phyloP scores from a whole-genome alignment of 2,329 filamentous ascomycete genomes.

The Aphanoascus verrucosus region DNA sequence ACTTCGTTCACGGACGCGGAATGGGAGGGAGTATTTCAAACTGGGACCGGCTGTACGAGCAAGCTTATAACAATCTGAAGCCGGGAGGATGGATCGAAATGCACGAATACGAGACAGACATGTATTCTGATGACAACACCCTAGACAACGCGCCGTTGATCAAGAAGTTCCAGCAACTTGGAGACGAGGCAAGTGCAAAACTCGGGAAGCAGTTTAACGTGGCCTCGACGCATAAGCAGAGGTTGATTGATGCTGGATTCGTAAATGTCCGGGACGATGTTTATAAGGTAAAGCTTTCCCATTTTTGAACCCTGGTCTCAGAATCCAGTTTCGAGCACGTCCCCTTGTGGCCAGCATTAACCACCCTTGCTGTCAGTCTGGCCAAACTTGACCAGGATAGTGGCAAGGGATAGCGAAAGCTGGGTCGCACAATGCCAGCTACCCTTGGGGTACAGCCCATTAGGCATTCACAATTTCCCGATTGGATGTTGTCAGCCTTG shows the following conservation, averaged over 20 bases:
- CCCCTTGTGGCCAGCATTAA: no score
- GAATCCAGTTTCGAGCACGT: no score
- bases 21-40: slow-evolving; percentile 44
- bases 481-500: no score
- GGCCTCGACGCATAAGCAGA: slow-evolving; percentile 19
- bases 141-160: slow-evolving; percentile 14
- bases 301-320: no score
- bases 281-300: slow-evolving; percentile 18
- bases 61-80: slow-evolving; percentile 25
- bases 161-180: slow-evolving; percentile 15
- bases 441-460: slow-evolving; percentile 3
- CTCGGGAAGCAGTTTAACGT: slow-evolving; percentile 22
- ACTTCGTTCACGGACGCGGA: slow-evolving; percentile 46
- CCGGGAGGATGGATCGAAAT: slow-evolving; percentile 41
- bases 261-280: slow-evolving; percentile 18
- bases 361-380: no score
- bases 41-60: slow-evolving; percentile 28
- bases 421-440: slow-evolving; percentile 43
- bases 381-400: slow-evolving; percentile 28
- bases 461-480: neutral
- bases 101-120: slow-evolving; percentile 24
- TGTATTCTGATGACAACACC: slow-evolving; percentile 14
- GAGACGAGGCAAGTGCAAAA: slow-evolving; percentile 18
- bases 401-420: slow-evolving; percentile 34
- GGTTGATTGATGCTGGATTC: slow-evolving; percentile 22